Base-by-base conservation (phyloP, 192 early-diverging fungal species). In the Geosiphon pyriformis region DNA sequence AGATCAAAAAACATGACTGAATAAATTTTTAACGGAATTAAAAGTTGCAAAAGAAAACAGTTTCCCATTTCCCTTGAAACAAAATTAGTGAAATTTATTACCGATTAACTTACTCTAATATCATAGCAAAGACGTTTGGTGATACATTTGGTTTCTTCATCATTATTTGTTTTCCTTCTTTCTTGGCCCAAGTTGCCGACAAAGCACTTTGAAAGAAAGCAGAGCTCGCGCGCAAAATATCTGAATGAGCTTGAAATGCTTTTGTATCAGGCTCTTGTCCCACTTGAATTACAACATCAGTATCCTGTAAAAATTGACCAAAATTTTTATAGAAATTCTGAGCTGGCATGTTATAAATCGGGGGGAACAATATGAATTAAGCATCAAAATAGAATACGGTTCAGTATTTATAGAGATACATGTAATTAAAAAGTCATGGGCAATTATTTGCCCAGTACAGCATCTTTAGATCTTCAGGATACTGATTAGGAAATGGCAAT, bases 141-240 rank as follows among this genome's bases (percentile, higher is more conserved):
- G 61, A 50, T 32, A 64, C 26, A 64, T 64, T 64, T 32, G 61
- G 61, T 49, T 64, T 64, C 48, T 52, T 64, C 31, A 64, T 8
- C 26, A 64, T 34, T 17, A 64, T 64, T 26, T 51, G 37, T 32
- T 34, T 42, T 0, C 29, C 61, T 29, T 64, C 61, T 51, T 20
- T 52, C 51, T 23, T 49, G 0, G 61, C 61, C 61, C 61, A 64
- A 4, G 61, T 64, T 0, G 17, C 22, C 30, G 61, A 64, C 31
- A 64, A 51, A 33, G 61, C 61, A 52, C 22, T 31, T 18, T 29
- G 26, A 52, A 64, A 64, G 10, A 47, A 64, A 12, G 50, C 26
- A 2, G 61, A 64, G 30, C 37, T 64, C 6, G 37, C 31, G 12
- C 27, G 25, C 47, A 64, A 34, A 22, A 52, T 11, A 20, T 17